phyloP scores from a whole-genome alignment of 139 green algal species.

The Micromonas pusilla region DNA sequence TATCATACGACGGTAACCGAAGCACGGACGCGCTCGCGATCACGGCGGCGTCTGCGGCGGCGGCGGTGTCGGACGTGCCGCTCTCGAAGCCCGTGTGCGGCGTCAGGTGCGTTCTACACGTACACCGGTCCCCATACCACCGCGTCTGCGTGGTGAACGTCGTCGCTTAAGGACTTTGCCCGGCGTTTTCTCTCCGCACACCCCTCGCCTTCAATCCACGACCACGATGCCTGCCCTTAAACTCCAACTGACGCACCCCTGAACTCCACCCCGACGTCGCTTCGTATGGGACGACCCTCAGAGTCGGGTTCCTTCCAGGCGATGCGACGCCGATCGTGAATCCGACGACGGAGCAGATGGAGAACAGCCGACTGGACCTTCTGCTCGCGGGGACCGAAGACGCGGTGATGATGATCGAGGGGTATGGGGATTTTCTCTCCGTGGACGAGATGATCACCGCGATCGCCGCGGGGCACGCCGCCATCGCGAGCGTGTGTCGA shows the following conservation, averaged over 20 bases:
- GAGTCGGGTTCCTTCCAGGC: slow-evolving; percentile 35
- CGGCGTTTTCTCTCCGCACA: too few species aligned
- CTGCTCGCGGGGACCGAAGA: slow-evolving; percentile 84
- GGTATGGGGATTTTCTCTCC: slow-evolving; percentile 84
- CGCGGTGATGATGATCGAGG: slow-evolving; percentile 96
- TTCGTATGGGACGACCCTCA: too few species aligned
- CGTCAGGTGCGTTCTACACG: too few species aligned
- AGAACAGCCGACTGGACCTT: slow-evolving; percentile 63
- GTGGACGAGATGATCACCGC: slow-evolving; percentile 84
- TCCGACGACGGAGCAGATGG: slow-evolving; percentile 61
- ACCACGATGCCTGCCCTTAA: slow-evolving; percentile 39
- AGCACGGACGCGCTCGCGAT: slow-evolving; percentile 85
- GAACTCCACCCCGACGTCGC: too few species aligned
- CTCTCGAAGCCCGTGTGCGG: slow-evolving; percentile 38
- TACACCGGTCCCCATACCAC: too few species aligned
- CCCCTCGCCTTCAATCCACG: too few species aligned
- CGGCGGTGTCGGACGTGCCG: slow-evolving; percentile 43
- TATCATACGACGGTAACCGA: slow-evolving; percentile 55
- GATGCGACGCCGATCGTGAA: slow-evolving; percentile 72
- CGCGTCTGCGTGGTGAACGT: too few species aligned
- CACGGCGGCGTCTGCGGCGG: slow-evolving; percentile 56
- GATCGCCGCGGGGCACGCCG: slow-evolving; percentile 35
- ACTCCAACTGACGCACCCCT: not conserved
- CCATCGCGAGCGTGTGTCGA: slow-evolving; percentile 56
- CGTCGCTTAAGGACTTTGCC: too few species aligned